Evolutionary conservation across 1,139 yeast species (phyloP).

Genomic region (Kodamaea alishanica): DNA sequence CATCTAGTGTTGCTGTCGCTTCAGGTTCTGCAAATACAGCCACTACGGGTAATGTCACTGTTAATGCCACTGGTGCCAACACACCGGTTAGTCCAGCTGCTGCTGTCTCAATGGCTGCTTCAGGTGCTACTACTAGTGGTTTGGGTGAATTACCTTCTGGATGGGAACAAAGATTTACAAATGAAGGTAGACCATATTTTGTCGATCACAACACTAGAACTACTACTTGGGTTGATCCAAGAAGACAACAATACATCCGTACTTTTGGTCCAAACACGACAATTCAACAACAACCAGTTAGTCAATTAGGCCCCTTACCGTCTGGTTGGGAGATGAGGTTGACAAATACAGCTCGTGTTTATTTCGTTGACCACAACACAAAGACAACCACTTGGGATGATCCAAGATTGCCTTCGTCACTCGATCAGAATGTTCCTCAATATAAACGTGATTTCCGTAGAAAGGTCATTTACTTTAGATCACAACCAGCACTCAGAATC

Average conservation of each 20-base stretch:
- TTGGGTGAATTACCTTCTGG: conserved; percentile 97
- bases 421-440: conserved; percentile 98
- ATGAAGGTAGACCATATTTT: conserved; percentile 96
- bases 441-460: conserved; percentile 98
- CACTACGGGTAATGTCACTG: conserved; percentile 44
- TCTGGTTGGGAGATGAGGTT: conserved; percentile 99
- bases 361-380: conserved; percentile 97
- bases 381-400: conserved; percentile 99
- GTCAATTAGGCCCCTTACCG: conserved; percentile 96
- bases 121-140: conserved; percentile 94
- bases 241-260: conserved; percentile 97
- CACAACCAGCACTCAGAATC: conserved; percentile 96
- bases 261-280: conserved; percentile 88
- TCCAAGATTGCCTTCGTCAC: conserved; percentile 93
- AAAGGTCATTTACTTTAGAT: conserved; percentile 93
- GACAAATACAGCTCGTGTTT: conserved; percentile 96
- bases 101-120: conserved; percentile 76
- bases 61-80: conserved; percentile 43
- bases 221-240: conserved; percentile 99
- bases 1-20: conserved; percentile 23
- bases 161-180: conserved; percentile 98
- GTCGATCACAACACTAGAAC: conserved; percentile 98
- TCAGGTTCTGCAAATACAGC: conserved; percentile 26
- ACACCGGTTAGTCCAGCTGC: conserved; percentile 61
- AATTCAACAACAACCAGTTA: conserved; percentile 97